Percentiles rank a stretch among this genome's conserved stretches.
These are phyloP conservation scores for Zanthoxylum bungeanum DNA, from an alignment of 345 rosid genomes.

Conservation along the genomic window DNA sequence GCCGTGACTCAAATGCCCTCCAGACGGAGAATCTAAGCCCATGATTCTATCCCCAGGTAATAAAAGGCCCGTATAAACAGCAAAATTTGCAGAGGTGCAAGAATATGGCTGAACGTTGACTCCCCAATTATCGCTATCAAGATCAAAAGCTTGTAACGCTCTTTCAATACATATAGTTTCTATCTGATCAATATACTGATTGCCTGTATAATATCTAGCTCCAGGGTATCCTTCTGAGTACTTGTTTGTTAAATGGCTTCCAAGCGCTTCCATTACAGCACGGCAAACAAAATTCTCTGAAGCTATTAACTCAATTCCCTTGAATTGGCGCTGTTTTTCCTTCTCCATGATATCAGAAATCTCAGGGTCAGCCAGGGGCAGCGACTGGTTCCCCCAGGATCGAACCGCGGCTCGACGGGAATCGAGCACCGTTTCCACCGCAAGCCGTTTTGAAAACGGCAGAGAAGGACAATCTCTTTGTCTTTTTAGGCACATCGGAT, in stretches of 20 bases:
- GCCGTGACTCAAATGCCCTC: slow-evolving; percentile 94
- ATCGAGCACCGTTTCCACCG: slow-evolving; percentile 46
- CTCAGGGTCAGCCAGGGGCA: slow-evolving; percentile 69
- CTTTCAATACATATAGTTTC: slow-evolving; percentile 71
- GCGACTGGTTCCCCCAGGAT: slow-evolving; percentile 74
- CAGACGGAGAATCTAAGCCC: slow-evolving; percentile 97
- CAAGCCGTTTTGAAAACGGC: slow-evolving; percentile 31
- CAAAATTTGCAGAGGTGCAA: slow-evolving; percentile 90
- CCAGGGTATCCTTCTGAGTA: slow-evolving; percentile 96
- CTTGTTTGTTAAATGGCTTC: slow-evolving; percentile 86
- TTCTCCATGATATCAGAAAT: slow-evolving; percentile 76
- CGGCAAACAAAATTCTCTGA: slow-evolving; percentile 89
- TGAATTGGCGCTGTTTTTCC: slow-evolving; percentile 73
- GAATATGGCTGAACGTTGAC: slow-evolving; percentile 96
- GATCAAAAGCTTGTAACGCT: slow-evolving; percentile 73
- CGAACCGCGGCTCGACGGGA: slow-evolving; percentile 51
- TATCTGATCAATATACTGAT: slow-evolving; percentile 78
- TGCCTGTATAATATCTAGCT: slow-evolving; percentile 80
- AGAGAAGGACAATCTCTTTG: slow-evolving; percentile 51
- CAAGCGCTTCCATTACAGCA: slow-evolving; percentile 87
- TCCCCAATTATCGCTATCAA: slow-evolving; percentile 85
- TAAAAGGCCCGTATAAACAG: slow-evolving; percentile 80
- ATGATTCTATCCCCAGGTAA: slow-evolving; percentile 87
- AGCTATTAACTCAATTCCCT: slow-evolving; percentile 79
- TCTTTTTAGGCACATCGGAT: slow-evolving; percentile 69